A percentile compares a stretch with the other conserved stretches of the same genome.
Evolutionary conservation across 495 filamentous ascomycete genomes (phyloP).

Genomic region (Aspergillus kassunensis): DNA sequence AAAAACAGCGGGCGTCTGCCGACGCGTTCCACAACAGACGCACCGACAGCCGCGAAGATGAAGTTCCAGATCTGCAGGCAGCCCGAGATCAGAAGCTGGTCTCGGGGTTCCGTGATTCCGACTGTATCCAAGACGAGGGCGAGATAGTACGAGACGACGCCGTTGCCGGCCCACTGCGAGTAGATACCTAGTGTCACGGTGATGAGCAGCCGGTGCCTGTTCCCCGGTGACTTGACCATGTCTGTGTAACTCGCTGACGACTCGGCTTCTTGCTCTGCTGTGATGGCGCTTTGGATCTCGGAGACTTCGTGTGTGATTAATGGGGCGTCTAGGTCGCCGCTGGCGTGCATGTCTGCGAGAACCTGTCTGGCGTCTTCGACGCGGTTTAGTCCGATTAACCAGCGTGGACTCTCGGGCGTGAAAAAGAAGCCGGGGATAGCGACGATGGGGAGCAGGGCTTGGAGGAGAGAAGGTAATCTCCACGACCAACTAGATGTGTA

Average conservation of each 20-base stretch:
- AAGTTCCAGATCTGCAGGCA: constrained; percentile 32
- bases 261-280: constrained; percentile 23
- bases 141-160: constrained; percentile 26
- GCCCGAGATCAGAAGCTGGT: constrained; percentile 28
- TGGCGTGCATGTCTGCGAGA: constrained; percentile 30
- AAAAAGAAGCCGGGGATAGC: constrained; percentile 37
- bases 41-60: constrained; percentile 15
- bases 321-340: constrained; percentile 17
- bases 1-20: constrained; percentile 48
- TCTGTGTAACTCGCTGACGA: constrained; percentile 37
- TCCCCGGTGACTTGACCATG: constrained; percentile 63
- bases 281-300: constrained; percentile 24
- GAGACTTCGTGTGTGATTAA: constrained; percentile 22
- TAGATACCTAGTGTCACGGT: constrained; percentile 62
- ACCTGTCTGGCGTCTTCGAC: constrained; percentile 32
- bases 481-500: constrained; percentile 42
- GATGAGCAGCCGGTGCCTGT: constrained; percentile 57
- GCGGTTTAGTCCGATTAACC: constrained; percentile 35
- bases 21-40: too few species aligned
- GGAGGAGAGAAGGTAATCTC: constrained; percentile 48
- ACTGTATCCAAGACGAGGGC: constrained; percentile 32
- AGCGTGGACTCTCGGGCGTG: constrained; percentile 43
- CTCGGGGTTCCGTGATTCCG: constrained; percentile 25
- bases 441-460: constrained; percentile 43
- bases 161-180: constrained; percentile 65